Evolutionary conservation across 345 rosid genomes (phyloP), one percentile per base, ranked within the genome.

Genomic region (Ailanthus altissimus): DNA sequence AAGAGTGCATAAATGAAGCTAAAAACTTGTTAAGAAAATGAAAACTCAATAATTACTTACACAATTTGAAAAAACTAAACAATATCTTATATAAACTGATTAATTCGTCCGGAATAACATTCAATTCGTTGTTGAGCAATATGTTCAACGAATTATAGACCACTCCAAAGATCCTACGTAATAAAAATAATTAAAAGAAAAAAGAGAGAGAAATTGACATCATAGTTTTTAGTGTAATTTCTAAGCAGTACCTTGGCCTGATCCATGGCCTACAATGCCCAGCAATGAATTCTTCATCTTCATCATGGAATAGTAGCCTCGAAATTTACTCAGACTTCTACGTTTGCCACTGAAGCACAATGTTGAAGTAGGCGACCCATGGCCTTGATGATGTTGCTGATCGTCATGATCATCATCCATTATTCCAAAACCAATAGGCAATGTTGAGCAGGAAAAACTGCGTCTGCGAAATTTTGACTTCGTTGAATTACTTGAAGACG

Each of bases 231-330:
- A 3, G 32, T 45, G 59, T 25, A 47, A 18, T 26, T 45, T 60
- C 70, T 77, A 70, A 20, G 43, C 43, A 14, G 38, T 74, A 72
- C 72, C 80, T 72, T 74, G 59, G 61, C 46, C 67, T 40, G 75
- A 82, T 74, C 73, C 80, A 50, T 83, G 78, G 25, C 87, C 86
- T 6, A 84, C 80, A 64, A 84, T 79, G 70, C 86, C 78, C 76
- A 78, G 42, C 58, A 89, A 78, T 63, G 77, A 84, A 70, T 81
- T 85, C 88, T 85, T 89, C 86, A 89, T 73, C 53, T 80, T 85
- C 42, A 78, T 75, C 84, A 87, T 75, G 5, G 88, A 85, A 69
- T 78, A 80, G 64, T 85, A 82, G 46, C 90, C 85, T 82, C 81
- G 36, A n/a, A 43, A 21, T 47, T 28, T 61, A 43, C 43, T 73